Evolutionary conservation across 1,284 basidiomycete genomes (phyloP).

Genomic region (Microbotryomycetes sp.): DNA sequence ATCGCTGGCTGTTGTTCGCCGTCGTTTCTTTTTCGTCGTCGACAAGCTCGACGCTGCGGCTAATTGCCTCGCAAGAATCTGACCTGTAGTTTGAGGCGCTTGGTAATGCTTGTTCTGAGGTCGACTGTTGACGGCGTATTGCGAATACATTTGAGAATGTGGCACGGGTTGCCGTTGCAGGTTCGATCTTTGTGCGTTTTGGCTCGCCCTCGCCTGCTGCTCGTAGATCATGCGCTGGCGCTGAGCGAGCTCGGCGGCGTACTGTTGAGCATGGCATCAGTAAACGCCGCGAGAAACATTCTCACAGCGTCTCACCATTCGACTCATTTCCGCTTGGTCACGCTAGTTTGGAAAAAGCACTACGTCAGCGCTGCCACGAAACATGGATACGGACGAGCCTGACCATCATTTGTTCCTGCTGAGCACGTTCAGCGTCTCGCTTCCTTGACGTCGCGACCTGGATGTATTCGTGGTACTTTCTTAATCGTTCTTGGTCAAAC

Average conservation of each 20-base stretch:
- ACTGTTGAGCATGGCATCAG: no score
- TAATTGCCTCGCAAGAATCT: conserved; percentile 25
- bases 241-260: not conserved
- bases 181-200: not conserved
- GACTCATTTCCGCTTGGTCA: not conserved
- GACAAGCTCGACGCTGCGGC: conserved; percentile 1
- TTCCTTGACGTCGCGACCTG: not conserved
- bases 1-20: conserved; percentile 14
- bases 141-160: not conserved
- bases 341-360: not conserved
- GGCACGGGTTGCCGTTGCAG: not conserved
- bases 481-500: not conserved
- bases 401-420: not conserved
- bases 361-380: not conserved
- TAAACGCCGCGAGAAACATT: no score
- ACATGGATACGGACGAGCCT: not conserved
- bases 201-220: not conserved
- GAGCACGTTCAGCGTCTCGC: not conserved
- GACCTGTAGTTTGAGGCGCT: conserved; percentile 12
- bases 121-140: conserved; percentile 5
- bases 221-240: not conserved
- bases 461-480: not conserved
- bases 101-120: not conserved
- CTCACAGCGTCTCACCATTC: not conserved
- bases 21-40: conserved; percentile 11